Percentiles rank a stretch among this genome's conserved stretches.
Conservation (phyloP, 495 filamentous ascomycete genomes). For the Penicillium antarcticum region DNA sequence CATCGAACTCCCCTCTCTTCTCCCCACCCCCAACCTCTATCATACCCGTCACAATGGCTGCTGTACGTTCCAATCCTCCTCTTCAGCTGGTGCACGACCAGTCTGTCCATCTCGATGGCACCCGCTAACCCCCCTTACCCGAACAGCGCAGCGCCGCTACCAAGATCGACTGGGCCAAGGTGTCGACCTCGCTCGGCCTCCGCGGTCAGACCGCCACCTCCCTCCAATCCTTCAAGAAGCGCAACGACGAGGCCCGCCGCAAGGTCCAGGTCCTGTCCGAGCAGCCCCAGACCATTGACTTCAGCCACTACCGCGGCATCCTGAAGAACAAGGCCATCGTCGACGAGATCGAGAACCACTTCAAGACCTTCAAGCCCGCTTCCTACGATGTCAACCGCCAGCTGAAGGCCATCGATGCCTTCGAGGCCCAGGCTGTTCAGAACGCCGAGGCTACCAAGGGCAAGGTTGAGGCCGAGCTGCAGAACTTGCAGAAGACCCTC, state of each 20-base stretch:
- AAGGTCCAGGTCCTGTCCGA: conserved; percentile 77
- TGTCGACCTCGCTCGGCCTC: conserved; percentile 88
- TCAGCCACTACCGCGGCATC: conserved; percentile 81
- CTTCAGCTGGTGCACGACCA: conserved; percentile 4
- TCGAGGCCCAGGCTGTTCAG: conserved; percentile 95
- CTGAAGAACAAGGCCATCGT: conserved; percentile 94
- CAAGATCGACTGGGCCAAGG: conserved; percentile 97
- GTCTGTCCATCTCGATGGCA: conserved; percentile 8
- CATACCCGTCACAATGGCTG: conserved; percentile 70
- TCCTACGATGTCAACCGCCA: conserved; percentile 88
- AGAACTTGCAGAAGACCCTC: conserved; percentile 87
- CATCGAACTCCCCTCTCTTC: conserved; percentile 37
- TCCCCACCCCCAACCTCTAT: conserved; percentile 35
- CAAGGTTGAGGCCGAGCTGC: conserved; percentile 88
- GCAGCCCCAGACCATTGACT: conserved; percentile 81
- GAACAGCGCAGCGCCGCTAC: conserved; percentile 92
- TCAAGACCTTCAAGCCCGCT: conserved; percentile 82
- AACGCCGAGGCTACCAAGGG: conserved; percentile 94
- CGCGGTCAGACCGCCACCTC: conserved; percentile 88
- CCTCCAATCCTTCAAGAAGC: conserved; percentile 96
- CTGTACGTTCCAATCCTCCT: conserved; percentile 61
- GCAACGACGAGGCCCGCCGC: conserved; percentile 97
- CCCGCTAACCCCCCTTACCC: conserved; percentile 30
- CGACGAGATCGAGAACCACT: conserved; percentile 94
- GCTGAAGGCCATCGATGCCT: conserved; percentile 95